phyloP scores from a whole-genome alignment of 2,329 filamentous ascomycete genomes.

The Rhynchosporium agropyri region DNA sequence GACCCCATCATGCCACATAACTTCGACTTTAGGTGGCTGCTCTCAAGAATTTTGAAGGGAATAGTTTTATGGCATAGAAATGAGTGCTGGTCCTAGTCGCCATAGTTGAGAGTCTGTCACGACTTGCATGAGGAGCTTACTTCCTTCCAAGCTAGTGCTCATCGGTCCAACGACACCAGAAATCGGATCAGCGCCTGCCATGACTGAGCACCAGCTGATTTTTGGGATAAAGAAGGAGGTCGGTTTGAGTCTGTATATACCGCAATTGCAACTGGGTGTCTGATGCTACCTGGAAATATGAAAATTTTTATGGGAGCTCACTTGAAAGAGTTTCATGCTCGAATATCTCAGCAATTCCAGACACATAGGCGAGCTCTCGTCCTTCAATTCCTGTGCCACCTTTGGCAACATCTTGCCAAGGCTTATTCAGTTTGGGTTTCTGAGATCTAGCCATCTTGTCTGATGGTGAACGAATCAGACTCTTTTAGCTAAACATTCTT shows the following conservation, averaged over 20 bases:
- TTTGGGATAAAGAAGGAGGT: conserved; percentile 46
- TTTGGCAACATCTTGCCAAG: conserved; percentile 49
- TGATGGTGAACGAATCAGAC: background rate
- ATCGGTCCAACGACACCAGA: conserved; percentile 42
- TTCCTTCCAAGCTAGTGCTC: conserved; percentile 51
- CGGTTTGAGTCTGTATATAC: conserved; percentile 53
- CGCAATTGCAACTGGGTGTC: conserved; percentile 50
- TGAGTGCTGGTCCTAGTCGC: conserved; percentile 52
- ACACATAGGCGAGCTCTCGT: conserved; percentile 44
- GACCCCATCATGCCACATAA: conserved; percentile 33
- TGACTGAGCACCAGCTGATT: conserved; percentile 49
- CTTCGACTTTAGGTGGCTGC: conserved; percentile 44
- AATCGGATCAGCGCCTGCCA: conserved; percentile 44
- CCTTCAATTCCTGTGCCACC: conserved; percentile 48
- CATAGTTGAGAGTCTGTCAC: conserved; percentile 47
- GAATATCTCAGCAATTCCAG: conserved; percentile 12
- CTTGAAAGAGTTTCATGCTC: conserved; percentile 21
- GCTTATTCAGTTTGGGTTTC: conserved; percentile 19
- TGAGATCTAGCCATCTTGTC: conserved; percentile 45
- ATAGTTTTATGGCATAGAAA: conserved; percentile 53
- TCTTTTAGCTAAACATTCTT: background rate
- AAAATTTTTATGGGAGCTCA: conserved; percentile 25
- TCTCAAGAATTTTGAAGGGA: background rate
- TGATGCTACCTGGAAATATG: conserved; percentile 38
- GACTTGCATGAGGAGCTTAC: conserved; percentile 43